Conservation (phyloP, 2,329 filamentous ascomycete species). For the Neonectria hederae region DNA sequence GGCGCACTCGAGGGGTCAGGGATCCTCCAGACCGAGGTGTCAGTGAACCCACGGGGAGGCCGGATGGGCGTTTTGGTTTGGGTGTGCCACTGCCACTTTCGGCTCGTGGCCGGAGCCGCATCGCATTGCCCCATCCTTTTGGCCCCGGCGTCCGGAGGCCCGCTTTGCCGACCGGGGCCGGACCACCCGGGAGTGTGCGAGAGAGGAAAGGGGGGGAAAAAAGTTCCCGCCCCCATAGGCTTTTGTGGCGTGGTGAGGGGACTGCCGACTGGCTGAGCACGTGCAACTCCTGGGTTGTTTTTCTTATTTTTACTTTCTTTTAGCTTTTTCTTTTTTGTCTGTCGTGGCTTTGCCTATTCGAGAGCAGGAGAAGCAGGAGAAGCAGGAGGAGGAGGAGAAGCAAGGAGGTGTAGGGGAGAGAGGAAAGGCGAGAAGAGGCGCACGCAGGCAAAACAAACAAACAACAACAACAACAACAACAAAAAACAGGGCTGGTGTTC, state of each 20-base stretch:
- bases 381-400: neutral
- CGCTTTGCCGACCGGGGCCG: conserved; percentile 7
- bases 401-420: neutral
- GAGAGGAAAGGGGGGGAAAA: neutral
- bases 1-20: neutral
- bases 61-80: neutral
- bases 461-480: too few relatives aligned
- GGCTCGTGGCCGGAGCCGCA: conserved; percentile 1
- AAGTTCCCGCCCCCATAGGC: neutral
- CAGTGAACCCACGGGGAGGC: neutral
- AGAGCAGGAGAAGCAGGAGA: neutral
- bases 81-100: neutral
- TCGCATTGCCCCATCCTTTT: neutral
- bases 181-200: neutral
- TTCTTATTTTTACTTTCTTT: neutral
- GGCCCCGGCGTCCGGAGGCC: conserved; percentile 6
- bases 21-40: neutral
- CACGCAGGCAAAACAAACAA: neutral
- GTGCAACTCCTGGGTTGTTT: neutral
- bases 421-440: neutral
- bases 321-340: neutral
- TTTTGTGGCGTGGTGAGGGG: neutral
- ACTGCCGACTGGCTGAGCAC: neutral
- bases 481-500: neutral
- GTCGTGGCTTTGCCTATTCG: neutral